These are phyloP conservation scores for Globisporangium uncinulatum DNA, from an alignment of 352 stramenopile species.

Conservation along the genomic window DNA sequence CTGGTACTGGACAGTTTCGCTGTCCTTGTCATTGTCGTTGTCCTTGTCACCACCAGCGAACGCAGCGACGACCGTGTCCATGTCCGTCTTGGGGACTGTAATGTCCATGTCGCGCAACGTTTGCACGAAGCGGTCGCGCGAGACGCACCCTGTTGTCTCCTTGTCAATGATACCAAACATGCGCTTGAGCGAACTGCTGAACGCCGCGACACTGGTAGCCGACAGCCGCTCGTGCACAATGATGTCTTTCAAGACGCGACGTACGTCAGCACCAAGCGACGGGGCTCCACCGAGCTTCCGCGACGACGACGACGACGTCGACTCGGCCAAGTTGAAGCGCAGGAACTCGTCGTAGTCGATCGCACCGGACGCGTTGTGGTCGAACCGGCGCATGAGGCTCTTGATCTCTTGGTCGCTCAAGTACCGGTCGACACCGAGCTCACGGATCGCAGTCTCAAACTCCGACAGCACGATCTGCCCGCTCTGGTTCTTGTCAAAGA, in stretches of 20 bases:
- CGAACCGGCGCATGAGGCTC: constrained; percentile 71
- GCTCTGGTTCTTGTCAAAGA: constrained; percentile 71
- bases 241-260: constrained; percentile 45
- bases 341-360: constrained; percentile 76
- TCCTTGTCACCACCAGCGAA: constrained; percentile 17
- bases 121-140: constrained; percentile 40
- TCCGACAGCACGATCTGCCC: constrained; percentile 66
- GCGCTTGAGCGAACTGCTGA: constrained; percentile 62
- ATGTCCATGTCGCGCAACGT: constrained; percentile 65
- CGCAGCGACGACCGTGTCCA: constrained; percentile 35
- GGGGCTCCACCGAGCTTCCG: constrained; percentile 11
- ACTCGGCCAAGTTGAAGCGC: constrained; percentile 67
- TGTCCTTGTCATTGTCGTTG: constrained; percentile 3
- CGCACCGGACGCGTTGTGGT: constrained; percentile 56
- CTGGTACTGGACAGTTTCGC: constrained; percentile 36
- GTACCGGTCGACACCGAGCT: constrained; percentile 71
- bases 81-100: constrained; percentile 24
- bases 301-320: constrained; percentile 34
- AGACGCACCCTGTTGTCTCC: constrained; percentile 45
- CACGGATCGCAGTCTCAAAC: constrained; percentile 60
- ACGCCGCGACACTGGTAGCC: constrained; percentile 29
- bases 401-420: constrained; percentile 73
- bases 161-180: constrained; percentile 84
- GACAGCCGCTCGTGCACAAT: constrained; percentile 44
- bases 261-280: constrained; percentile 13